Evolutionary conservation across 495 filamentous ascomycete species (phyloP).

Genomic region (Pyrenula massariospora): DNA sequence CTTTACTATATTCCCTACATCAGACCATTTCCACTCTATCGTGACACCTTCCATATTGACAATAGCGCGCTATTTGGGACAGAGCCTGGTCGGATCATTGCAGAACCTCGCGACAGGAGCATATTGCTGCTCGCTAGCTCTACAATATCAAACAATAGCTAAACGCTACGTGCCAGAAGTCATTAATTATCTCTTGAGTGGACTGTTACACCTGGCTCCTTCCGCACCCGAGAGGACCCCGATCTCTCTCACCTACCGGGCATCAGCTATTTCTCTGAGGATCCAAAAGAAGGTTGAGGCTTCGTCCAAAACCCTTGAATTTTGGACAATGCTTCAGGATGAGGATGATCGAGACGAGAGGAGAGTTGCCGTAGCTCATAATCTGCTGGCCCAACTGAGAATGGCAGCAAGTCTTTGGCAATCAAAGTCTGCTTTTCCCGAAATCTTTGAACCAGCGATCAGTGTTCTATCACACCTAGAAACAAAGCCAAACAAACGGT

Average conservation of each 20-base stretch:
- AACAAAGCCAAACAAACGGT: neutral
- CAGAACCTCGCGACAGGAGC: conserved; percentile 59
- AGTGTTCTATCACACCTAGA: neutral
- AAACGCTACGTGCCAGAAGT: conserved; percentile 84
- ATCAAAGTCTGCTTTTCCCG: conserved; percentile 55
- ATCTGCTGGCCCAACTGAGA: conserved; percentile 36
- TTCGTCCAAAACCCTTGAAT: neutral
- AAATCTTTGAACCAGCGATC: conserved; percentile 52
- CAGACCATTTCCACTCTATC: conserved; percentile 91
- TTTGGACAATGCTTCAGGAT: neutral
- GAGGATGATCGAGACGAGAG: neutral
- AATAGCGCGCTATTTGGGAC: conserved; percentile 71
- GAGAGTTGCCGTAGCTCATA: neutral
- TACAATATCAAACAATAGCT: conserved; percentile 70
- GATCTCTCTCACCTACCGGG: conserved; percentile 50
- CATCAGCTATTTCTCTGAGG: neutral
- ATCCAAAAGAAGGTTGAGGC: neutral
- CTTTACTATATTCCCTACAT: conserved; percentile 79
- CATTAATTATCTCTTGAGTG: conserved; percentile 67
- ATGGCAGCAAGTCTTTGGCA: conserved; percentile 51
- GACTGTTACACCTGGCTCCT: conserved; percentile 57
- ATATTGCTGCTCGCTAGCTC: conserved; percentile 63
- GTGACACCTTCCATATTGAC: conserved; percentile 77
- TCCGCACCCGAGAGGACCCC: conserved; percentile 26
- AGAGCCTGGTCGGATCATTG: conserved; percentile 52